These are phyloP conservation scores for Leccinum subgranulosum DNA, from an alignment of 768 basidiomycete species.

Conservation along the genomic window DNA sequence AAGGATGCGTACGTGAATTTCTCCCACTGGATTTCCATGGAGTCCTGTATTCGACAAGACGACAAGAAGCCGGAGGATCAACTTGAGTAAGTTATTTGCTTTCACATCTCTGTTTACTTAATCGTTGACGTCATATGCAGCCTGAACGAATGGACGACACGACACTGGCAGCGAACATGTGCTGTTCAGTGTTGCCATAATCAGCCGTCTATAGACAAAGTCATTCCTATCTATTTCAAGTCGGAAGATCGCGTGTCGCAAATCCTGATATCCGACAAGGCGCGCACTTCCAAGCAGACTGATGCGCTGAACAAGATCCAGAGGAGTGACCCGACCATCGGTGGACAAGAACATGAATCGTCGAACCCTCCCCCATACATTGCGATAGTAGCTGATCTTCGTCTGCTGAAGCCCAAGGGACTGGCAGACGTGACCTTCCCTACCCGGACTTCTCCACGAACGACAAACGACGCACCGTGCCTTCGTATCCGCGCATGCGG, in stretches of 20 bases:
- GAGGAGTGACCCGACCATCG: background rate
- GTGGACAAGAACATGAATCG: background rate
- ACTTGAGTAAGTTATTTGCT: background rate
- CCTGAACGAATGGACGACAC: background rate
- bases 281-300: background rate
- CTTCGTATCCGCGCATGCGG: background rate
- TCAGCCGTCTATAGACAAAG: background rate
- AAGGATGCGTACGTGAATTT: no score
- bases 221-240: background rate
- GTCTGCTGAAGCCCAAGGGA: background rate
- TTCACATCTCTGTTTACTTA: background rate
- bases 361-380: background rate
- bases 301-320: background rate
- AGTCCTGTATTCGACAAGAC: background rate
- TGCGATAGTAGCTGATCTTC: background rate
- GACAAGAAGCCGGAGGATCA: background rate
- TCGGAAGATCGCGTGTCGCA: background rate
- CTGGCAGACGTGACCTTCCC: background rate
- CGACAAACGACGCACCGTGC: background rate
- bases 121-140: background rate
- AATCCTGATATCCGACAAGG: constrained; percentile 1
- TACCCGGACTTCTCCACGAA: background rate
- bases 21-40: no score
- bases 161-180: background rate
- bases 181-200: background rate